Percentiles rank a stretch among this genome's conserved stretches.
Evolutionary conservation across 2,329 filamentous ascomycete genomes (phyloP).

Genomic region (Exserohilum rostratum): DNA sequence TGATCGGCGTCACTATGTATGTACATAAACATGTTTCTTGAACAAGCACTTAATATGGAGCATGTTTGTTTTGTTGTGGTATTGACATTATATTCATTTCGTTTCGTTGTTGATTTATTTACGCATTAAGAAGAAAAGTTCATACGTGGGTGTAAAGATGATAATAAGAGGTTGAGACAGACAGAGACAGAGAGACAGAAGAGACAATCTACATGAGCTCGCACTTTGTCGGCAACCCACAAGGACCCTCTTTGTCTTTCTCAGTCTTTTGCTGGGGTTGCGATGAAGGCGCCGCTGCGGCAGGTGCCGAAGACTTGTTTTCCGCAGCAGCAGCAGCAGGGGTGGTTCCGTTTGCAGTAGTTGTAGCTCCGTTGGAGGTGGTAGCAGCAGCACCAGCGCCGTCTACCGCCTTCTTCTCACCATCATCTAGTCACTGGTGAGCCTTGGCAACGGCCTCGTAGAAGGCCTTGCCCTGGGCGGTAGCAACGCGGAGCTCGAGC

Average conservation of each 20-base stretch:
- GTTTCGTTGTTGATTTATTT: no score
- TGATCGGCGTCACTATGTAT: no score
- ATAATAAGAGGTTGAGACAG: neutral
- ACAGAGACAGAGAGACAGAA: no score
- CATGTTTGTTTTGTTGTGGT: no score
- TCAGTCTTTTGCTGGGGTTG: slow-evolving; percentile 39
- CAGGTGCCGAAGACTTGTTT: slow-evolving; percentile 18
- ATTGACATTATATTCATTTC: no score
- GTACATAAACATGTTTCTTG: no score
- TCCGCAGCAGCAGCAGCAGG: slow-evolving; percentile 35
- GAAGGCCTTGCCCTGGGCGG: slow-evolving; percentile 83
- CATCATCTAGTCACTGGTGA: slow-evolving; percentile 78
- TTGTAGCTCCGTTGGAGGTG: no score
- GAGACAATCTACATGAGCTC: slow-evolving; percentile 60
- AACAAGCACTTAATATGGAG: no score
- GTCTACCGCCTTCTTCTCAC: slow-evolving; percentile 14
- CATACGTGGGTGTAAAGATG: no score
- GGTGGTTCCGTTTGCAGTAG: slow-evolving; percentile 15
- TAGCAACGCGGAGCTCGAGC: slow-evolving; percentile 79
- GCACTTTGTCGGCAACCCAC: slow-evolving; percentile 79
- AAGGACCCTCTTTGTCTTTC: slow-evolving; percentile 69
- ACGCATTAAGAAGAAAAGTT: no score
- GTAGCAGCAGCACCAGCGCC: no score
- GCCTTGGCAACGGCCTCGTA: slow-evolving; percentile 77
- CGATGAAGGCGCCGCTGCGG: slow-evolving; percentile 25